Evolutionary conservation across 441 rosid species (phyloP).

Genomic region (Gossypium schwendimanii): DNA sequence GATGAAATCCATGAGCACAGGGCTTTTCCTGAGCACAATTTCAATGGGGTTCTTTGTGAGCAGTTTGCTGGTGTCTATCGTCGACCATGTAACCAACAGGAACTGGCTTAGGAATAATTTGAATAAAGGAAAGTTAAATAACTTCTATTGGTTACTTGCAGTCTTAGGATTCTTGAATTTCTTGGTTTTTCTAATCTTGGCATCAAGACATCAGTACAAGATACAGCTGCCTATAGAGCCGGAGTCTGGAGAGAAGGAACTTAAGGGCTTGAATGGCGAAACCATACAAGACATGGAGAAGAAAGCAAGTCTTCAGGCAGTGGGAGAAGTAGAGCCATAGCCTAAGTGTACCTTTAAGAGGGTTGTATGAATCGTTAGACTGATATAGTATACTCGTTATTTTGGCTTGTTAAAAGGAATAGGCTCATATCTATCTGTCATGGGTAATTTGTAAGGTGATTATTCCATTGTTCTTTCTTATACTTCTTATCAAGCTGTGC

Average conservation of each 20-base stretch:
- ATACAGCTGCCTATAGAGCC: constrained; percentile 22
- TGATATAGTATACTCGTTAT: background rate
- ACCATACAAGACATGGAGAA: constrained; percentile 21
- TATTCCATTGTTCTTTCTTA: background rate
- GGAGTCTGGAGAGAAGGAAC: constrained; percentile 24
- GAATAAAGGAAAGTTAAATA: constrained; percentile 45
- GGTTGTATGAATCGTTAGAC: background rate
- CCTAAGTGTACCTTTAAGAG: background rate
- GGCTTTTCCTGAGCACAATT: constrained; percentile 66
- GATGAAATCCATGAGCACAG: constrained; percentile 93
- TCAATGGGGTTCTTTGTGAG: constrained; percentile 85
- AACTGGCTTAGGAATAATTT: constrained; percentile 70
- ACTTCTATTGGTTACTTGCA: constrained; percentile 79
- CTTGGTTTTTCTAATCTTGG: constrained; percentile 42
- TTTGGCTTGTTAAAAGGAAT: background rate
- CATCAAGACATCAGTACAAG: constrained; percentile 67
- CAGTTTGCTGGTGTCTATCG: constrained; percentile 64
- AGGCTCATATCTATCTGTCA: background rate
- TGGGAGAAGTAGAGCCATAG: constrained; percentile 15
- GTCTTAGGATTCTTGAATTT: constrained; percentile 58
- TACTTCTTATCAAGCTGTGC: background rate
- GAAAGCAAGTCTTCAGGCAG: constrained; percentile 2
- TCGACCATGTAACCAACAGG: constrained; percentile 47
- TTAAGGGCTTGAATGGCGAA: constrained; percentile 18
- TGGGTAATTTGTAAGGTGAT: background rate